Evolutionary conservation across 1,284 basidiomycete species (phyloP).

Genomic region (Ustilago crameri): DNA sequence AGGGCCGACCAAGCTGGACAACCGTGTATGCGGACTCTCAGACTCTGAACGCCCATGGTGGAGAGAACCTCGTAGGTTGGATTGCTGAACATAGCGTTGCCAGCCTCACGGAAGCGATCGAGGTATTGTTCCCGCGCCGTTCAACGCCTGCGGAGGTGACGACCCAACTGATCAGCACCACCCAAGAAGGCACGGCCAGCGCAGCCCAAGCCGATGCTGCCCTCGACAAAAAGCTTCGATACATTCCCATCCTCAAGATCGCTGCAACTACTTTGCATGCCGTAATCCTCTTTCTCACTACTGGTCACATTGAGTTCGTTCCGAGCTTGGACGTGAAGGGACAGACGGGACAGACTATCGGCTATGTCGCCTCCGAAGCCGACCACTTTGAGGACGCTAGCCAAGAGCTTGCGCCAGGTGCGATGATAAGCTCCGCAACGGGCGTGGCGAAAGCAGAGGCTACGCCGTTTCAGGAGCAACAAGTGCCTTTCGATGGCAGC

Average conservation of each 20-base stretch:
- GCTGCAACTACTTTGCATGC: constrained; percentile 23
- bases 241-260: constrained; percentile 1
- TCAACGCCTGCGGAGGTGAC: no score
- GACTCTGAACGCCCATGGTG: constrained; percentile 2
- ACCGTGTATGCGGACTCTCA: constrained; percentile 1
- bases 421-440: no score
- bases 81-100: background rate
- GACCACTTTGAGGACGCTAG: background rate
- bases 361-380: background rate
- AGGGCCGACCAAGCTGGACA: constrained; percentile 1
- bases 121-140: background rate
- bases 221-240: background rate
- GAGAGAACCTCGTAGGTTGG: background rate
- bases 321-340: background rate
- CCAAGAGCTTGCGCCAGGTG: no score
- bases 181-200: no score
- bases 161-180: no score
- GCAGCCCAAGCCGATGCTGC: no score
- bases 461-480: no score
- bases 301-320: constrained; percentile 19
- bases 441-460: no score
- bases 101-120: background rate
- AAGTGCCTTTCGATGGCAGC: no score
- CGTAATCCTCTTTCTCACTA: constrained; percentile 23
- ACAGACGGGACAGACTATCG: background rate